Evolutionary conservation across 768 basidiomycete genomes (phyloP).

Genomic region (Lactarius sp.): DNA sequence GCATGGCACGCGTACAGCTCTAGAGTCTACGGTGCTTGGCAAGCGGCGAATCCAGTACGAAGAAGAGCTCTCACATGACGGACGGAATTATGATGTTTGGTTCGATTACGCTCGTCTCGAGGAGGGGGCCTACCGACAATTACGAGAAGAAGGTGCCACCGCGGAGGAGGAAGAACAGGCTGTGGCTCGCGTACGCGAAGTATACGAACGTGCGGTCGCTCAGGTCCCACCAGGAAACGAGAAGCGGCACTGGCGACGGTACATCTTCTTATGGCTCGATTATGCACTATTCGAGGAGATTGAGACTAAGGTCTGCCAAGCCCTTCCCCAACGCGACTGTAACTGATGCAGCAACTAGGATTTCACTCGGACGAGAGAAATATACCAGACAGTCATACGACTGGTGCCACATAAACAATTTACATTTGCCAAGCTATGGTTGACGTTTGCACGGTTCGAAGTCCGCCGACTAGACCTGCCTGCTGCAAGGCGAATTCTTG

Average conservation of each 20-base stretch:
- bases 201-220: constrained; percentile 92
- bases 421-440: constrained; percentile 97
- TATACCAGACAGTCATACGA: constrained; percentile 84
- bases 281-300: constrained; percentile 98
- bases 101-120: constrained; percentile 94
- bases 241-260: constrained; percentile 88
- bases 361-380: constrained; percentile 76
- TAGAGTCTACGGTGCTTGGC: constrained; percentile 91
- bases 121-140: constrained; percentile 76
- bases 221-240: constrained; percentile 93
- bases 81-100: constrained; percentile 96
- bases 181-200: constrained; percentile 71
- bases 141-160: constrained; percentile 69
- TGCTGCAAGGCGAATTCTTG: constrained; percentile 85
- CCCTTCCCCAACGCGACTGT: not conserved
- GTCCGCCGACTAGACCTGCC: constrained; percentile 74
- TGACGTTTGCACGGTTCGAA: constrained; percentile 90
- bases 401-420: constrained; percentile 96
- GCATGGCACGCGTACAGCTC: constrained; percentile 79
- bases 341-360: constrained; percentile 47
- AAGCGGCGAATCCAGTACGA: constrained; percentile 99
- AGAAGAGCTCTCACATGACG: constrained; percentile 88
- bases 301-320: constrained; percentile 69
- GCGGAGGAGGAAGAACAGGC: constrained; percentile 64
- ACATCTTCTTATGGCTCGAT: constrained; percentile 90